These are phyloP conservation scores for Nicotiana obtusifolia DNA, from an alignment of 257 asterid species.

Conservation along the genomic window DNA sequence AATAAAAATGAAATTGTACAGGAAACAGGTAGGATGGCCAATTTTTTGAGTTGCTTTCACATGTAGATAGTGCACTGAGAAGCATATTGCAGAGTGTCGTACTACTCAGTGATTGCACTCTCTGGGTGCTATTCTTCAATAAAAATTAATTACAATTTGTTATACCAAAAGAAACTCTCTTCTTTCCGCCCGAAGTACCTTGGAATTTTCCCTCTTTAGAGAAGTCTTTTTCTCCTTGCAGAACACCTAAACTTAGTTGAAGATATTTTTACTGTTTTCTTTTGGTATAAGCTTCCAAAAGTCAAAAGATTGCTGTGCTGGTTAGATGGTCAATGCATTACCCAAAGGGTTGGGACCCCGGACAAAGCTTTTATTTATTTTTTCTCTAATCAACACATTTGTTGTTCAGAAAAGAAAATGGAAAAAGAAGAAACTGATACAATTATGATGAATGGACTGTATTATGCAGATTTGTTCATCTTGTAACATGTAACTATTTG, in stretches of 20 bases:
- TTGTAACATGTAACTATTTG: background rate
- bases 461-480: background rate
- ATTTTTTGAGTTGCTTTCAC: background rate
- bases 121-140: background rate
- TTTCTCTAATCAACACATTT: background rate
- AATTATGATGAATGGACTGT: background rate
- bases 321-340: background rate
- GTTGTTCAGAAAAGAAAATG: background rate
- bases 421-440: background rate
- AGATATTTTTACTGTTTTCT: too few species aligned
- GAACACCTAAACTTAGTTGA: background rate
- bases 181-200: background rate
- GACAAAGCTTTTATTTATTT: background rate
- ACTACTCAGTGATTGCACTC: background rate
- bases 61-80: background rate
- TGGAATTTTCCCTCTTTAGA: background rate
- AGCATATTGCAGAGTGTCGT: background rate
- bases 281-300: background rate
- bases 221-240: background rate
- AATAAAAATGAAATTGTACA: background rate
- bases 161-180: background rate
- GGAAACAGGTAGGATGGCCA: background rate
- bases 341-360: background rate
- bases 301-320: background rate
- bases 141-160: too few species aligned